These are phyloP conservation scores for Achlya hypogyna DNA, from an alignment of 352 stramenopile species.

Conservation along the genomic window DNA sequence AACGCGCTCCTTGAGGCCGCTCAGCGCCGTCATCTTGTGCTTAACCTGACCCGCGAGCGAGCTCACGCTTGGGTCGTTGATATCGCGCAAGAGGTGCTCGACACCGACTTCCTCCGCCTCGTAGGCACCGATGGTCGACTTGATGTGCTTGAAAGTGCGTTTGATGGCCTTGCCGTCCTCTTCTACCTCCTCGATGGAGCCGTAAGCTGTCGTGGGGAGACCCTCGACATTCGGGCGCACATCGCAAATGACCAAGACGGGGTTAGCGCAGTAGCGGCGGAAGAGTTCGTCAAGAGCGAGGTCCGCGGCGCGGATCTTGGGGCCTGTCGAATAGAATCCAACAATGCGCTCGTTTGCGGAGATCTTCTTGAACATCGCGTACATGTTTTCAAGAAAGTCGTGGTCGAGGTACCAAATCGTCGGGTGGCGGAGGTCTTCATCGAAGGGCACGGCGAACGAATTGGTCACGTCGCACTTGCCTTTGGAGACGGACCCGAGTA, in stretches of 20 bases:
- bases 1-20: conserved; percentile 89
- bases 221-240: conserved; percentile 91
- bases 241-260: conserved; percentile 99
- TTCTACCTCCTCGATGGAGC: conserved; percentile 95
- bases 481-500: conserved; percentile 93
- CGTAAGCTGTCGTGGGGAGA: conserved; percentile 97
- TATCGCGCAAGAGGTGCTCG: conserved; percentile 98
- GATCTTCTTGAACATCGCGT: conserved; percentile 92
- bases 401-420: conserved; percentile 99
- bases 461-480: conserved; percentile 92
- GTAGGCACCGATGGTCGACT: conserved; percentile 92
- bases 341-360: conserved; percentile 97
- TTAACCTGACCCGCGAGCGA: conserved; percentile 97
- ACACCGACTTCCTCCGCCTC: conserved; percentile 95
- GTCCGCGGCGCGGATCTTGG: conserved; percentile 93
- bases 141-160: conserved; percentile 97
- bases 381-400: conserved; percentile 99
- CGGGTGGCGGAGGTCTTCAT: conserved; percentile 96
- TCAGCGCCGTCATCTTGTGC: conserved; percentile 96
- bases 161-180: conserved; percentile 93
- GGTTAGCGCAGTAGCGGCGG: conserved; percentile 89
- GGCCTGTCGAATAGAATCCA: conserved; percentile 98
- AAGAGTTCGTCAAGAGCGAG: conserved; percentile 94
- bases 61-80: conserved; percentile 99
- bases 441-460: conserved; percentile 95